Evolutionary conservation across 2,329 filamentous ascomycete genomes (phyloP).

Genomic region (Daldinia sp.): DNA sequence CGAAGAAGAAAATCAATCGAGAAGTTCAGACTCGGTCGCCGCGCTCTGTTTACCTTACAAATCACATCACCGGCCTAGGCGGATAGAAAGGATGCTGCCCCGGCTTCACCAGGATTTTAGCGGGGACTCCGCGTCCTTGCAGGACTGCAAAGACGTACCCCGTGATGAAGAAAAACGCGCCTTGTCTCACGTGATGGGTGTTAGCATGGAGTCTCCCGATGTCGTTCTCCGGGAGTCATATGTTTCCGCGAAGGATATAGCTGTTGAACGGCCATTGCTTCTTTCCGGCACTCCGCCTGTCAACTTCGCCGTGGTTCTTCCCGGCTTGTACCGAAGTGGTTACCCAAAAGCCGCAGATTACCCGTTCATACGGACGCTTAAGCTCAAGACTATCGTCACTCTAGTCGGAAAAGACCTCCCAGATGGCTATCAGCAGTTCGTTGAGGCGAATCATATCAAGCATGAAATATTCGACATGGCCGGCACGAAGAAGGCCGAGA

Average conservation of each 20-base stretch:
- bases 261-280: constrained; percentile 32
- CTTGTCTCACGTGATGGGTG: background rate
- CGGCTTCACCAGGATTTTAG: constrained; percentile 1
- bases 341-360: constrained; percentile 81
- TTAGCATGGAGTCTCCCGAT: constrained; percentile 29
- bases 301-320: constrained; percentile 82
- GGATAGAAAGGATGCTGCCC: background rate
- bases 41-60: background rate
- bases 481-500: constrained; percentile 86
- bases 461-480: constrained; percentile 83
- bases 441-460: constrained; percentile 73
- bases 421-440: constrained; percentile 69
- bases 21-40: background rate
- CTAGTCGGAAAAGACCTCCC: constrained; percentile 72
- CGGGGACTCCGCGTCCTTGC: constrained; percentile 3
- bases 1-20: background rate
- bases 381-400: constrained; percentile 82
- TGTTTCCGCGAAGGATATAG: constrained; percentile 37
- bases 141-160: constrained; percentile 10
- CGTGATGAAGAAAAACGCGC: constrained; percentile 12
- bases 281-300: constrained; percentile 56
- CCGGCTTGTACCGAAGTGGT: constrained; percentile 83
- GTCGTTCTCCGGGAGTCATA: constrained; percentile 31
- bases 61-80: background rate
- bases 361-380: constrained; percentile 73